Evolutionary conservation across 371 early-diverging fungal species (phyloP), one percentile per base, ranked within the genome.

Genomic region (Mucor indicus): DNA sequence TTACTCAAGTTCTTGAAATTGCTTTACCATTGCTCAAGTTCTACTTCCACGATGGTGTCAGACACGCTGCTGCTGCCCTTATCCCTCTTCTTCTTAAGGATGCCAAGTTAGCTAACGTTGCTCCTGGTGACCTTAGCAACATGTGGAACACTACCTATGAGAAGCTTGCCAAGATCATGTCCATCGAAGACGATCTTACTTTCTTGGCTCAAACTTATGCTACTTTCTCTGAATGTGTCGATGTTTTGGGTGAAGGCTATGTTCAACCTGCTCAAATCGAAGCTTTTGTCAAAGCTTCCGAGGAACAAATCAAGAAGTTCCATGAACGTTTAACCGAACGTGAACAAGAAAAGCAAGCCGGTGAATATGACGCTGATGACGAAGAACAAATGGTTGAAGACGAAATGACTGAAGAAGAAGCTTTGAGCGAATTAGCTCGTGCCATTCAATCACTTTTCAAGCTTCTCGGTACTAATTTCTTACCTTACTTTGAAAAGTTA

Each of bases 21-120:
- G 85, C 89, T 31, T 64, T 96, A 33, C 93, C 96, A 29, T 69
- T 96, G 32, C 77, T 98, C 66, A 88, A 88, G 60, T 98, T 97
- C 69, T 91, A 90, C 63, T 95, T 95, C 87, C 92, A 97, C 64
- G 96, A 96, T 50, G 98, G 93, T 58, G 95, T 96, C 35, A 81
- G 96, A 23, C 77, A 85, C 31, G 93, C 96, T 13, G 92, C 96
- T 10, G 91, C 92, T 12, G 73, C 84, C 0, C 72, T 87, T 4
- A 83, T 97, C 38, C 92, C 98, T 3, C 75, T 81, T 40, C 69
- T 98, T 43, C 72, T 98, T 24, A 65, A 74, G 32, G 77, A 79
- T 43, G 79, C 79, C 42, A 80, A 81, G 58, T 75, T 79, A 15
- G 75, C 80, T 24, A 60, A 70, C 51, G 57, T 70, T 43, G 56